Conservation (phyloP, 2,329 filamentous ascomycete species). For the Zymoseptoria tritici region DNA sequence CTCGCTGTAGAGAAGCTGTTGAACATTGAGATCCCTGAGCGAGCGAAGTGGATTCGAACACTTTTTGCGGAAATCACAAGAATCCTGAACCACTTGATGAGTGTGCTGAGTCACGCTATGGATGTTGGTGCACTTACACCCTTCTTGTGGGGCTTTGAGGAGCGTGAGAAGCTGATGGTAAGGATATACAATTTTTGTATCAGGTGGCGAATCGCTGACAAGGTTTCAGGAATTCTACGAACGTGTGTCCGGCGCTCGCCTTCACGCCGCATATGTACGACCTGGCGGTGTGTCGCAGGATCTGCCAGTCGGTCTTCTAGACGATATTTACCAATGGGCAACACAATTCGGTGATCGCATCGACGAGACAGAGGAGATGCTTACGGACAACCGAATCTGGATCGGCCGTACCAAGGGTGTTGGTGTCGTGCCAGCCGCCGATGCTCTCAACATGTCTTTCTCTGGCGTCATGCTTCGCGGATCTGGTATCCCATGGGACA, state of each 20-base stretch:
- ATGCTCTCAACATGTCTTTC: constrained; percentile 96
- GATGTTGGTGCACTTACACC: constrained; percentile 96
- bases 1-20: constrained; percentile 95
- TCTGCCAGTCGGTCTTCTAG: constrained; percentile 83
- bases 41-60: constrained; percentile 95
- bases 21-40: constrained; percentile 89
- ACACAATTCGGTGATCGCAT: constrained; percentile 98
- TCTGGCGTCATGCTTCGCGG: constrained; percentile 96
- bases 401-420: constrained; percentile 81
- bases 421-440: constrained; percentile 81
- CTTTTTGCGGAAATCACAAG: constrained; percentile 93
- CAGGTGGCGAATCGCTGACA: constrained; percentile 3
- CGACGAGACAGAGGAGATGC: constrained; percentile 95
- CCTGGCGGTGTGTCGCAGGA: constrained; percentile 96
- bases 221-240: constrained; percentile 88
- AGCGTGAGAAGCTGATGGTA: constrained; percentile 99
- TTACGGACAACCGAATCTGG: constrained; percentile 99
- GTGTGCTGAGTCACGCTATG: constrained; percentile 93
- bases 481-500: constrained; percentile 90
- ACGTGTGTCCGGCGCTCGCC: constrained; percentile 93
- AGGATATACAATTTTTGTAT: constrained; percentile 24
- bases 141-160: constrained; percentile 99
- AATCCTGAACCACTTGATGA: constrained; percentile 96
- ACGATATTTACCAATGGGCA: constrained; percentile 99
- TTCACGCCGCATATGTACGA: constrained; percentile 94